phyloP scores from a whole-genome alignment of 2,329 filamentous ascomycete species.

The Amphichorda felina region DNA sequence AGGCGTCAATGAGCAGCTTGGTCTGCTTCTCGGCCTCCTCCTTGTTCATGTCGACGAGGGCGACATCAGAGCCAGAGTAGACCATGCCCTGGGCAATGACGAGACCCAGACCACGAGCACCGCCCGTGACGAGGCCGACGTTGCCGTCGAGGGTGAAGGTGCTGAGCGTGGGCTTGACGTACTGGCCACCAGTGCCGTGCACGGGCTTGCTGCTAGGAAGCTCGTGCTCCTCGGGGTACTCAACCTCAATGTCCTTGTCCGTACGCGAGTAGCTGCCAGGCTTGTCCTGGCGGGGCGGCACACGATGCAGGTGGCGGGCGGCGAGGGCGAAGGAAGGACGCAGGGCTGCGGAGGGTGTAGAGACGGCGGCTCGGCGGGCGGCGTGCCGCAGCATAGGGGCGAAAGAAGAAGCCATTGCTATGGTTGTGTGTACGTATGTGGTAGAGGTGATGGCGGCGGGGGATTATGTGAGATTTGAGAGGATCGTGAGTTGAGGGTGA shows the following conservation, averaged over 20 bases:
- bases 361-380: conserved; percentile 12
- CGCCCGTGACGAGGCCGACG: conserved; percentile 79
- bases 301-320: conserved; percentile 18
- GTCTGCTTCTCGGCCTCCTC: conserved; percentile 76
- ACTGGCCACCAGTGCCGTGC: conserved; percentile 64
- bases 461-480: background rate
- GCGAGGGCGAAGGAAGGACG: conserved; percentile 12
- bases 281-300: conserved; percentile 22
- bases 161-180: conserved; percentile 75
- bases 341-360: conserved; percentile 4
- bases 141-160: conserved; percentile 78
- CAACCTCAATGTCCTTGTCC: conserved; percentile 64
- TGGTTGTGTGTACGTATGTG: conserved; percentile 3
- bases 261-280: conserved; percentile 66
- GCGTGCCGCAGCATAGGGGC: conserved; percentile 15
- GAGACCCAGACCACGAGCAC: conserved; percentile 76
- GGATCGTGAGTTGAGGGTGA: no score
- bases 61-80: conserved; percentile 76
- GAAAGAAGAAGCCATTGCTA: conserved; percentile 9
- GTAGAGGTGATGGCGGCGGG: background rate
- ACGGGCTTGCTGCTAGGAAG: conserved; percentile 62
- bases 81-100: conserved; percentile 91
- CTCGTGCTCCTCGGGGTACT: conserved; percentile 65
- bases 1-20: conserved; percentile 58
- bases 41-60: conserved; percentile 89